Evolutionary conservation across 148 eudicot species (phyloP).

Genomic region (Fagopyrum esculentum): DNA sequence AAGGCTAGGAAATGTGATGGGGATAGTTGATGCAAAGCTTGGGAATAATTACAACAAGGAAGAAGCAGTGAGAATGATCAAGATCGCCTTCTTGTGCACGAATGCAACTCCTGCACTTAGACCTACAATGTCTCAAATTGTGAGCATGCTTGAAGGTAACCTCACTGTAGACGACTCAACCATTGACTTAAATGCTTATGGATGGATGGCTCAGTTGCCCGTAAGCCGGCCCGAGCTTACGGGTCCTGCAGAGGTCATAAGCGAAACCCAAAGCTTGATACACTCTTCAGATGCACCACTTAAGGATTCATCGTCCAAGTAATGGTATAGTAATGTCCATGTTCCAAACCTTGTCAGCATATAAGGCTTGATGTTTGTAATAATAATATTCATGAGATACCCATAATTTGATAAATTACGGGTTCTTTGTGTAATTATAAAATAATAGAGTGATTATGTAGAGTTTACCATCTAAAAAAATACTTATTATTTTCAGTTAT

Average conservation of each 20-base stretch:
- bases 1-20: slow-evolving; percentile 31
- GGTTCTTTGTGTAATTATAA: too few species aligned
- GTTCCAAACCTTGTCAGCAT: too few species aligned
- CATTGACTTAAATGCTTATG: not conserved
- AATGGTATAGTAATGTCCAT: too few species aligned
- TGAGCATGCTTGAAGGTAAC: slow-evolving; percentile 3
- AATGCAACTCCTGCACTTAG: slow-evolving; percentile 45
- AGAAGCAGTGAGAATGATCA: slow-evolving; percentile 30
- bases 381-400: too few species aligned
- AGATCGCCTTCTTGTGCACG: slow-evolving; percentile 39
- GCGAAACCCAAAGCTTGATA: not conserved
- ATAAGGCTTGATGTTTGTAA: too few species aligned
- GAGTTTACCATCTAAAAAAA: too few species aligned
- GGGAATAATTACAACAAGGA: slow-evolving; percentile 21
- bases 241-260: not conserved
- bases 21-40: slow-evolving; percentile 25
- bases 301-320: not conserved
- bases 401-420: too few species aligned
- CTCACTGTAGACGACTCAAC: not conserved
- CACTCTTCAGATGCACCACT: not conserved
- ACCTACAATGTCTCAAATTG: slow-evolving; percentile 20
- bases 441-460: too few species aligned
- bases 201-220: not conserved
- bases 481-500: too few species aligned
- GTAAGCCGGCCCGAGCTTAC: not conserved